A percentile compares a stretch with the other conserved stretches of the same genome.
phyloP scores from a whole-genome alignment of 2,329 filamentous ascomycete species.

The Alternaria gaisen region DNA sequence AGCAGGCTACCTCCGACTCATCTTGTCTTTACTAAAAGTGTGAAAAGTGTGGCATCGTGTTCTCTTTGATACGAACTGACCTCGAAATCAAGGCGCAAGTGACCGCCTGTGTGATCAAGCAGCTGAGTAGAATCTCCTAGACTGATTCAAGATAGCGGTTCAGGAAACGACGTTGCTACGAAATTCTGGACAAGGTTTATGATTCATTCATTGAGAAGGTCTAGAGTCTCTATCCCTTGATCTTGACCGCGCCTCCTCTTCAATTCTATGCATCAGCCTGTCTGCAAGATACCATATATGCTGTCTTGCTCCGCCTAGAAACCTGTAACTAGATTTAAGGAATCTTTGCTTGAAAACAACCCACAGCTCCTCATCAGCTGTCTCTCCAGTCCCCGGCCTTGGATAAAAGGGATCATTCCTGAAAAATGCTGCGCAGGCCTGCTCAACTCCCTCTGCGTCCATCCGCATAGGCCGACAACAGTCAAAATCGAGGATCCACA shows the following conservation, averaged over 20 bases:
- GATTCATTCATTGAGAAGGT: too few relatives aligned
- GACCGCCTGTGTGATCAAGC: too few relatives aligned
- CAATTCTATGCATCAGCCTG: not conserved
- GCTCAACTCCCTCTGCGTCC: slow-evolving; percentile 50
- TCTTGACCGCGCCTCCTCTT: not conserved
- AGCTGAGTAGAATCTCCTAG: too few relatives aligned
- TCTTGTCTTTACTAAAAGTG: too few relatives aligned
- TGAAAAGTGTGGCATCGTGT: too few relatives aligned
- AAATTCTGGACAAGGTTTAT: too few relatives aligned
- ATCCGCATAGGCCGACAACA: slow-evolving; percentile 61
- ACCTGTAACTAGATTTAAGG: not conserved
- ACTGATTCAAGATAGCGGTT: too few relatives aligned
- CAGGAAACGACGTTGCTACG: too few relatives aligned
- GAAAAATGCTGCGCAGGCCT: slow-evolving; percentile 57
- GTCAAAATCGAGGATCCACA: slow-evolving; percentile 65
- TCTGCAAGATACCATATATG: not conserved
- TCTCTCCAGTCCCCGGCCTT: slow-evolving; percentile 12
- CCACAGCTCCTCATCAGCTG: slow-evolving; percentile 19
- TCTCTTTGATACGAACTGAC: too few relatives aligned
- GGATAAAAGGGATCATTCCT: slow-evolving; percentile 64
- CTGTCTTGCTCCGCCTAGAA: not conserved
- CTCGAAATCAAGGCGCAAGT: too few relatives aligned
- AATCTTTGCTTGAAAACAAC: not conserved
- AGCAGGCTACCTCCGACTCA: too few relatives aligned
- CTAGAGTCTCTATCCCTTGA: too few relatives aligned